Evolutionary conservation across 441 rosid genomes (phyloP), one percentile per base, ranked within the genome.

Genomic region (Melastoma candidum): DNA sequence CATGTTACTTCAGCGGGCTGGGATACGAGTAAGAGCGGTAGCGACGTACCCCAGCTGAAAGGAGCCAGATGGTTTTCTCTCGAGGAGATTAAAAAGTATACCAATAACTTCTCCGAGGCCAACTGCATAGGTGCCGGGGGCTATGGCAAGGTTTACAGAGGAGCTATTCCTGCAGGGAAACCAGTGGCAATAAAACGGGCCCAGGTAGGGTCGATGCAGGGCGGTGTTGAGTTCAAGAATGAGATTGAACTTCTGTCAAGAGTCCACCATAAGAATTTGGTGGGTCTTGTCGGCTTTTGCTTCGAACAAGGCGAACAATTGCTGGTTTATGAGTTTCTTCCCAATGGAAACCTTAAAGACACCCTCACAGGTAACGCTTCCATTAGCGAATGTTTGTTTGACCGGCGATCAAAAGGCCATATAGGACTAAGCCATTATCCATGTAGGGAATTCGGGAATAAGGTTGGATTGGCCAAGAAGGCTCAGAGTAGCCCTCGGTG

Each of bases 231-330:
- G 71, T 87, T 90, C 73, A 90, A 90, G 71, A 87, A 78, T 41
- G 98, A 90, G 74, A 81, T 87, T 11, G 96, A 90, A 61, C 90
- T 87, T 66, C 83, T 87, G 11, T 90, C 98, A 13, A 76, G 98
- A 63, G 94, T 87, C 65, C 96, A 90, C 69, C 98, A 87, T 53
- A 90, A 77, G 68, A 87, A 87, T 67, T 82, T 83, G 43, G 93
- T 85, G 9, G 60, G 77, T 63, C 89, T 87, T 12, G 44, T 80
- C 17, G 89, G 92, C 2, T 83, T 90, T 64, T 90, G 94, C 61
- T 83, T 81, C 4, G 93, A 85, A 51, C 72, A 61, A 63, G 74
- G 77, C 29, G 98, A 86, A 68, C 95, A 83, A 53, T 84, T 87
- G 69, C 77, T 90, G 0, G 68, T 90, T 4, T 90, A 90, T 7